Evolutionary conservation across 2,329 filamentous ascomycete genomes (phyloP).

Genomic region (Pseudocercospora musae): DNA sequence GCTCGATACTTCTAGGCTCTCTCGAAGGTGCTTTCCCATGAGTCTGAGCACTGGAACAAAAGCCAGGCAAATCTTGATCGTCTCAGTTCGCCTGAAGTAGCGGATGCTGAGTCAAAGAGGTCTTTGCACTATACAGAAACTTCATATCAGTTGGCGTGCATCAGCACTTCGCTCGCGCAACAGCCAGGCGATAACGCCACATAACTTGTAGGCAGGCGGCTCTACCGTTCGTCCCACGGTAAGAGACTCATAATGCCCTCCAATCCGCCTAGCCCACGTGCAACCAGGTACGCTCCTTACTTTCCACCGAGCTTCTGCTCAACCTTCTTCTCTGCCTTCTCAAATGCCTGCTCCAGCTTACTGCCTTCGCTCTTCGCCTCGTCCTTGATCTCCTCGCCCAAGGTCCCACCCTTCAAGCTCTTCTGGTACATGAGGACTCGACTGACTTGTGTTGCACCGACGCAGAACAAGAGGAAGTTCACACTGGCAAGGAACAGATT

Average conservation of each 20-base stretch:
- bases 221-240: neutral
- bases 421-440: slow-evolving; percentile 69
- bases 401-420: slow-evolving; percentile 55
- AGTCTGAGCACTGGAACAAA: neutral
- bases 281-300: neutral
- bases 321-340: slow-evolving; percentile 39
- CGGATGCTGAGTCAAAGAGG: neutral
- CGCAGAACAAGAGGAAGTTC: slow-evolving; percentile 94
- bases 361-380: slow-evolving; percentile 34
- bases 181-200: neutral
- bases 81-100: neutral
- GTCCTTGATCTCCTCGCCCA: slow-evolving; percentile 42
- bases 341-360: slow-evolving; percentile 35
- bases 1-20: neutral
- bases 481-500: slow-evolving; percentile 92
- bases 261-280: neutral
- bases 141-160: neutral
- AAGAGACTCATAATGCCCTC: neutral
- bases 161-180: neutral
- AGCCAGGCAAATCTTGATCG: neutral
- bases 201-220: neutral
- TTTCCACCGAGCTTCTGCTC: slow-evolving; percentile 4
- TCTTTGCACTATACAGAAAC: neutral
- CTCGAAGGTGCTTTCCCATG: neutral
- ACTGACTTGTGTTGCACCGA: slow-evolving; percentile 76